phyloP scores from a whole-genome alignment of 2,329 filamentous ascomycete species.

The Orbilia blumenaviensis region DNA sequence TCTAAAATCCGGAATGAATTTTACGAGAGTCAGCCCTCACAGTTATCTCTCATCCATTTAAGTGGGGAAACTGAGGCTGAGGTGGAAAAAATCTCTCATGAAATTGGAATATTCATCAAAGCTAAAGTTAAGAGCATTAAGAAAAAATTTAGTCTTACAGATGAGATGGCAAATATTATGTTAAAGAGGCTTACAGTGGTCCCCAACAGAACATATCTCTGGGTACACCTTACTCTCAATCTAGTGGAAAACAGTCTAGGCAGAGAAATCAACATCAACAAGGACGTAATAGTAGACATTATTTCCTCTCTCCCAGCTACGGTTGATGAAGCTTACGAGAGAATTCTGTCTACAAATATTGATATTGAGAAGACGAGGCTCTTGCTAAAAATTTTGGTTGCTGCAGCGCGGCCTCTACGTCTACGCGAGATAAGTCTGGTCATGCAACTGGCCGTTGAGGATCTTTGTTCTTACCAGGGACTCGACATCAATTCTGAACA shows the following conservation, averaged over 20 bases:
- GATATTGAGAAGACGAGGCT: slow-evolving; percentile 57
- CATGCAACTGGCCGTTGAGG: slow-evolving; percentile 51
- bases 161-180: slow-evolving; percentile 39
- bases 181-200: slow-evolving; percentile 49
- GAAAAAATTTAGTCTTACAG: slow-evolving; percentile 56
- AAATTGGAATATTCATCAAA: slow-evolving; percentile 61
- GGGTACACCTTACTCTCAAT: slow-evolving; percentile 61
- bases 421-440: slow-evolving; percentile 60
- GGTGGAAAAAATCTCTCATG: slow-evolving; percentile 57
- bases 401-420: slow-evolving; percentile 59
- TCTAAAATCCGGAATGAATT: slow-evolving; percentile 58
- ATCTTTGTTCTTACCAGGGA: slow-evolving; percentile 16
- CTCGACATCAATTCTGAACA: slow-evolving; percentile 44
- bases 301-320: slow-evolving; percentile 56
- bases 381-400: slow-evolving; percentile 56
- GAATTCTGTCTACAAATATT: slow-evolving; percentile 59
- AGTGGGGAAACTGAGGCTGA: slow-evolving; percentile 54
- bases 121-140: slow-evolving; percentile 57
- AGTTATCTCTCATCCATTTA: slow-evolving; percentile 58
- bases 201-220: slow-evolving; percentile 60
- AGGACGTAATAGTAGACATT: slow-evolving; percentile 39
- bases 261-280: slow-evolving; percentile 54
- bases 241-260: slow-evolving; percentile 57
- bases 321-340: slow-evolving; percentile 60
- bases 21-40: slow-evolving; percentile 17